phyloP scores from a whole-genome alignment of 2,329 filamentous ascomycete species.

The Pseudonectria buxi region DNA sequence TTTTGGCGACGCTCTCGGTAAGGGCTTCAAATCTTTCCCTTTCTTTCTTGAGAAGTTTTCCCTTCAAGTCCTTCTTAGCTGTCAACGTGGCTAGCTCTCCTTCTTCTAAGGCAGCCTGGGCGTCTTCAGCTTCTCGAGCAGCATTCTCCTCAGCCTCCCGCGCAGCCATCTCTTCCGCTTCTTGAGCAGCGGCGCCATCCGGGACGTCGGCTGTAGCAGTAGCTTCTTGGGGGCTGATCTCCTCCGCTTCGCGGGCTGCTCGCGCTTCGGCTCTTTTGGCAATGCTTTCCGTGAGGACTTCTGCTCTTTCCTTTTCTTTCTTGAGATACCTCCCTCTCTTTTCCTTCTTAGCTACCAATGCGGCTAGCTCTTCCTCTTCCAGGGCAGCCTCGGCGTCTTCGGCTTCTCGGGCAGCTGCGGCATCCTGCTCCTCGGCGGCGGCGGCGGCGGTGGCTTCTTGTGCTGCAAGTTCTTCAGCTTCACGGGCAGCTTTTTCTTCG shows the following conservation, averaged over 20 bases:
- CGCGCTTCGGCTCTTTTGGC: conserved; percentile 12
- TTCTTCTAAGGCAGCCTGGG: conserved; percentile 25
- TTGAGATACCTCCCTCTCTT: conserved; percentile 8
- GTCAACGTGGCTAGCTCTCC: conserved; percentile 33
- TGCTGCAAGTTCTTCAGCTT: conserved; percentile 10
- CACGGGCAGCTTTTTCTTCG: conserved; percentile 10
- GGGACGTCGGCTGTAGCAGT: neutral
- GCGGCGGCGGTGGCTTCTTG: conserved; percentile 16
- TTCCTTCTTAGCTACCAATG: conserved; percentile 16
- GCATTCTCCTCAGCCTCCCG: conserved; percentile 23
- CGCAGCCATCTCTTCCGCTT: conserved; percentile 24
- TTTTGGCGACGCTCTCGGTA: conserved; percentile 14
- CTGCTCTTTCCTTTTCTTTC: conserved; percentile 24
- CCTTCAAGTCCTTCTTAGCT: conserved; percentile 16
- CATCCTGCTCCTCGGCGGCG: conserved; percentile 14
- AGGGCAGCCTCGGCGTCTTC: conserved; percentile 12
- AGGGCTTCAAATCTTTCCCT: conserved; percentile 16
- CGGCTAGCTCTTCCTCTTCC: conserved; percentile 19
- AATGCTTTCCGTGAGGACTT: conserved; percentile 7
- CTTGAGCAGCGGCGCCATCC: conserved; percentile 12
- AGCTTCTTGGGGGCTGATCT: no score
- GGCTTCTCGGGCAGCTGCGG: conserved; percentile 7
- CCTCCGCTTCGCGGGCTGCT: conserved; percentile 5
- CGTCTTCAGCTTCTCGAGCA: conserved; percentile 11
- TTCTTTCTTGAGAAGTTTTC: conserved; percentile 12